phyloP scores from a whole-genome alignment of 441 rosid genomes.

The Omphalea diandra region DNA sequence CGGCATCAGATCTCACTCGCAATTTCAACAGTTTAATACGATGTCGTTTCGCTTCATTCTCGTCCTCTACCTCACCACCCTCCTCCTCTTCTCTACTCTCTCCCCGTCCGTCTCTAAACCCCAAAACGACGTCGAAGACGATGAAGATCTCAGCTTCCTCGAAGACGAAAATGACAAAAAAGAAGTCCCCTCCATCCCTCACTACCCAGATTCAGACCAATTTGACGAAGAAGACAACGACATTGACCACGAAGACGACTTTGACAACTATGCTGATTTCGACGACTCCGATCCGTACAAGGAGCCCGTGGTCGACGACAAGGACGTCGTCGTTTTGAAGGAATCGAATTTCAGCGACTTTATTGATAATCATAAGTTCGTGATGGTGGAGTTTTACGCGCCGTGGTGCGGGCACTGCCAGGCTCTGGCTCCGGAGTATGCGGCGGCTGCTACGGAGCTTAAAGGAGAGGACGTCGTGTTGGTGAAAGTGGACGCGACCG shows the following conservation, averaged over 20 bases:
- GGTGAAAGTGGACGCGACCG: slow-evolving; percentile 94
- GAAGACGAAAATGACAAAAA: slow-evolving; percentile 53
- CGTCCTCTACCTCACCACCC: slow-evolving; percentile 49
- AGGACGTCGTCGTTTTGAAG: slow-evolving; percentile 84
- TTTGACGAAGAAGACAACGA: slow-evolving; percentile 36
- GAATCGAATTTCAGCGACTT: slow-evolving; percentile 72
- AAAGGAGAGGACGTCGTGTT: slow-evolving; percentile 57
- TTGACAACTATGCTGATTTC: slow-evolving; percentile 54
- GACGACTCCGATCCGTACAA: slow-evolving; percentile 59
- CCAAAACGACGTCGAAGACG: slow-evolving; percentile 42
- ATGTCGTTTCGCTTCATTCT: slow-evolving; percentile 60
- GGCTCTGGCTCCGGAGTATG: slow-evolving; percentile 93
- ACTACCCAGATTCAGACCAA: slow-evolving; percentile 34
- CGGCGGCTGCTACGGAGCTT: slow-evolving; percentile 94
- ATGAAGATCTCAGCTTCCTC: slow-evolving; percentile 97
- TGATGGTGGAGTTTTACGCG: slow-evolving; percentile 97
- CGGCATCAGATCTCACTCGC: slow-evolving; percentile 18
- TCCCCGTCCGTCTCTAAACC: slow-evolving; percentile 44
- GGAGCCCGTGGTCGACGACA: slow-evolving; percentile 73
- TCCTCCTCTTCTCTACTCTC: slow-evolving; percentile 55
- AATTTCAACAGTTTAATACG: slow-evolving; percentile 20
- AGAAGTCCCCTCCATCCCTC: slow-evolving; percentile 21
- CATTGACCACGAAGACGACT: slow-evolving; percentile 32
- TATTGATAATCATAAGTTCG: slow-evolving; percentile 59
- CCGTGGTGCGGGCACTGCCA: slow-evolving; percentile 99